phyloP scores from a whole-genome alignment of 371 early-diverging fungal genomes.

The Lichtheimia ornata region DNA sequence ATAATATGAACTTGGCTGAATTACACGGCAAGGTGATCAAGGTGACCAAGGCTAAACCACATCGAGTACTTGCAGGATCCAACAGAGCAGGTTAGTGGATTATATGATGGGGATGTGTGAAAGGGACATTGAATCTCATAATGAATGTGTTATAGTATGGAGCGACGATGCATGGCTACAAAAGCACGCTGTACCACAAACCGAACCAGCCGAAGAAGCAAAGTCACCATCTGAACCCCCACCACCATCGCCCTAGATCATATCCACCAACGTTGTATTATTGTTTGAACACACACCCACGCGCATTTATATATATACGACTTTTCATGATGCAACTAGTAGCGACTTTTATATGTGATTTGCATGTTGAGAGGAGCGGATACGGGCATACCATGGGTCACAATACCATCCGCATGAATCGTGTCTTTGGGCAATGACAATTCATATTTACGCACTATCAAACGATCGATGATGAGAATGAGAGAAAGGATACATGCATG shows the following conservation, averaged over 20 bases:
- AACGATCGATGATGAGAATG: constrained; percentile 2
- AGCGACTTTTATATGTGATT: no score
- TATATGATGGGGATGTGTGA: background rate
- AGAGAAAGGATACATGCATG: background rate
- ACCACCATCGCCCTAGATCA: constrained; percentile 9
- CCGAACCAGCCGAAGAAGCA: constrained; percentile 15
- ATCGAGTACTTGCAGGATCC: constrained; percentile 57
- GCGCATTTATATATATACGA: no score
- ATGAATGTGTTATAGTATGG: constrained; percentile 58
- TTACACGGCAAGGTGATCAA: constrained; percentile 88
- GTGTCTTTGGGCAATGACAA: constrained; percentile 26
- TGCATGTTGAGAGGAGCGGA: no score
- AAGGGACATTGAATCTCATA: background rate
- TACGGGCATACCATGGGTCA: background rate
- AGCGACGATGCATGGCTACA: constrained; percentile 74
- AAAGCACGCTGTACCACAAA: constrained; percentile 53
- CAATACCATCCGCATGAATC: constrained; percentile 21
- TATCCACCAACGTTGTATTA: no score
- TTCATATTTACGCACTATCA: constrained; percentile 32
- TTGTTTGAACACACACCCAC: no score
- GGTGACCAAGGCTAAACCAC: constrained; percentile 83
- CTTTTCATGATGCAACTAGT: no score
- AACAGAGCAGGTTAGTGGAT: constrained; percentile 54
- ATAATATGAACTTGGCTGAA: constrained; percentile 93
- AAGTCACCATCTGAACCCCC: constrained; percentile 14